These are phyloP conservation scores for Persicaria maculosa DNA, from an alignment of 148 eudicot species.

Conservation along the genomic window DNA sequence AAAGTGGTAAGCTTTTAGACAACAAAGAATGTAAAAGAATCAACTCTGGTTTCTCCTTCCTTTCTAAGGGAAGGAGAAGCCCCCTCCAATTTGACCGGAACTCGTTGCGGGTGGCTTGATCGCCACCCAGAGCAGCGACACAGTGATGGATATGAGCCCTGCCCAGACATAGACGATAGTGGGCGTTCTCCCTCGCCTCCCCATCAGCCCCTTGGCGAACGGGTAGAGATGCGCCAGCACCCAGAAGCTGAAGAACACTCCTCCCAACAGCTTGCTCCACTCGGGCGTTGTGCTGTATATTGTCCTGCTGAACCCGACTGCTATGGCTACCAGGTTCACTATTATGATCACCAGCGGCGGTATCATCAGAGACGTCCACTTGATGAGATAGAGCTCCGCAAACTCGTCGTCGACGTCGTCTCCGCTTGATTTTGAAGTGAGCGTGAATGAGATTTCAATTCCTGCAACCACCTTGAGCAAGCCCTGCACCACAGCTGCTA, in stretches of 20 bases:
- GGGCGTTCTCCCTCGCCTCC: conserved; percentile 14
- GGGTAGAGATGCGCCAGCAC: conserved; percentile 17
- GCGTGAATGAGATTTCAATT: conserved; percentile 15
- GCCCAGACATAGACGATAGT: conserved; percentile 14
- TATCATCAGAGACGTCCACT: conserved; percentile 16
- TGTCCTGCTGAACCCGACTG: conserved; percentile 16
- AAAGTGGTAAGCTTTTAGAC: neutral
- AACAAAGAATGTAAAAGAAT: conserved; percentile 6
- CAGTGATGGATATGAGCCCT: conserved; percentile 13
- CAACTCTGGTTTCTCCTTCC: neutral
- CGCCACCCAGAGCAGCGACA: conserved; percentile 17
- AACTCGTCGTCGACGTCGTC: conserved; percentile 14
- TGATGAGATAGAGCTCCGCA: conserved; percentile 12
- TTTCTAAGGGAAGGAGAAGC: conserved; percentile 55
- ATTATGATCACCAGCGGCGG: conserved; percentile 13
- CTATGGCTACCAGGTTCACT: conserved; percentile 14
- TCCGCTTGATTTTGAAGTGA: conserved; percentile 8
- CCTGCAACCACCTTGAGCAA: conserved; percentile 14
- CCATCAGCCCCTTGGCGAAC: conserved; percentile 14
- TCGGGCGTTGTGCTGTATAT: conserved; percentile 9
- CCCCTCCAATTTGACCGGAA: conserved; percentile 46
- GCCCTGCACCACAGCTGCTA: conserved; percentile 13
- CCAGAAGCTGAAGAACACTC: conserved; percentile 18
- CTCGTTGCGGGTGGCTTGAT: conserved; percentile 13
- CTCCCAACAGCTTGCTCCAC: conserved; percentile 15